These are phyloP conservation scores for Aspergillus sp. DNA, from an alignment of 2,329 filamentous ascomycete genomes.

Conservation along the genomic window DNA sequence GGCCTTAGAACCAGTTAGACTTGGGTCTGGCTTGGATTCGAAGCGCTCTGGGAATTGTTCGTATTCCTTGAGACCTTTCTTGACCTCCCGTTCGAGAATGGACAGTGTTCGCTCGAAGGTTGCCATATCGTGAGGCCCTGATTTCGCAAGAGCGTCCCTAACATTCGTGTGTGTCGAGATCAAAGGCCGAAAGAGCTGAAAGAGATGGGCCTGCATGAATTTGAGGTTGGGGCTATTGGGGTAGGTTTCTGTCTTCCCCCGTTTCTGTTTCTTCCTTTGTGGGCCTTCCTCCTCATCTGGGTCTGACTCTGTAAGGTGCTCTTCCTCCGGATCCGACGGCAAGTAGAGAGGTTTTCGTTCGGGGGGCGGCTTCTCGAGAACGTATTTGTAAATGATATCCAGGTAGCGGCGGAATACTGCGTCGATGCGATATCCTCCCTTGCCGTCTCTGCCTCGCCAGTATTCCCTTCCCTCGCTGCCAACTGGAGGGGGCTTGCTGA, in stretches of 20 bases:
- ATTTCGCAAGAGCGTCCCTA: constrained; percentile 78
- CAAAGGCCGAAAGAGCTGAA: constrained; percentile 84
- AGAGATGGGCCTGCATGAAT: constrained; percentile 88
- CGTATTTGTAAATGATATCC: constrained; percentile 83
- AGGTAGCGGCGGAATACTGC: constrained; percentile 85
- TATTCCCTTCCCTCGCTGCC: constrained; percentile 77
- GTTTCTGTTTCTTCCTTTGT: constrained; percentile 54
- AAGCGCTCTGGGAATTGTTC: constrained; percentile 49
- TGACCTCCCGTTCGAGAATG: constrained; percentile 76
- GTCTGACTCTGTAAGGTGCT: constrained; percentile 38
- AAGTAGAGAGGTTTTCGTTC: constrained; percentile 73
- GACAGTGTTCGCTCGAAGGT: constrained; percentile 76
- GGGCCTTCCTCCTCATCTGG: constrained; percentile 49
- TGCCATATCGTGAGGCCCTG: constrained; percentile 70
- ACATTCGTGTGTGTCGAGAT: constrained; percentile 81
- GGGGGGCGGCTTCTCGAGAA: constrained; percentile 68
- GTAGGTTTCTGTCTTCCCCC: constrained; percentile 53
- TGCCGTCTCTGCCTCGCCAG: constrained; percentile 79
- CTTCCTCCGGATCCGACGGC: constrained; percentile 53
- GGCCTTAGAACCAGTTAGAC: constrained; percentile 53
- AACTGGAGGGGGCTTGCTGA: constrained; percentile 67
- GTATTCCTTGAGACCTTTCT: constrained; percentile 72
- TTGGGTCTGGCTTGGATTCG: constrained; percentile 40
- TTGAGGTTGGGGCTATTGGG: constrained; percentile 73
- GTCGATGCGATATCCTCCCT: constrained; percentile 86